Base-by-base conservation (phyloP, 2,329 filamentous ascomycete species). In the Macrophomina tecta region DNA sequence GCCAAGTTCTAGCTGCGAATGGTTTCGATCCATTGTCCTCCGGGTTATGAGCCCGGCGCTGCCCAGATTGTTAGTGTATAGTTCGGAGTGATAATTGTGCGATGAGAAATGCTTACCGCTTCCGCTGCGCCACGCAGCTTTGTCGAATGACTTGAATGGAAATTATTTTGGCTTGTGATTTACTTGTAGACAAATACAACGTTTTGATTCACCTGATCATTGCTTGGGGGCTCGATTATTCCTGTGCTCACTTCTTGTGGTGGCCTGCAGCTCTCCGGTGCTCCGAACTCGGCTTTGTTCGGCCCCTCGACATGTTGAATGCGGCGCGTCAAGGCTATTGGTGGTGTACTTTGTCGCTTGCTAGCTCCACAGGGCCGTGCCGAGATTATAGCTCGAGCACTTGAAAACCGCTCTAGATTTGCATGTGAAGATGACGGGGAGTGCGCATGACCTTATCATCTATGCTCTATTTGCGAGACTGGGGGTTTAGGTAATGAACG, bases 1-100 rank as follows among this genome's bases (percentile, higher is more conserved):
- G 32, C 12, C 32, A 11, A 53, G 28, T 18, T 40, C 45, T 64
- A 64, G 61, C 61, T 64, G 61, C 61, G 61, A 64, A 64, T 69
- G 72, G 72, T 73, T 73, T 73, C 72, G 72, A 73, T 73, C 72
- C 72, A 69, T 66, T 70, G 72, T 73, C 72, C 72, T 73, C 72
- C 72, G 72, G 72, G 72, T 73, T 73, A 73, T 73, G 72, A 73
- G 72, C 72, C 72, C 72, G 72, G 72, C 72, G 72, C 61, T 61
- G 3, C 23, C 11, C 18, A 34, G 40, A 9, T 61, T 36, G 16
- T 61, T 61, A 61, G 56, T 63, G 46, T 0, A 30, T 61, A 42
- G 46, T 51, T 63, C 9, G 36, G 4, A 3, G 23, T 58, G 4
- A 30, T 5, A 16, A 3, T 30, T 7, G 7, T 18, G 14, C 6